Percentiles rank a stretch among this genome's conserved stretches.
phyloP scores from a whole-genome alignment of 2,329 filamentous ascomycete genomes.

The Fusarium drepaniforme region DNA sequence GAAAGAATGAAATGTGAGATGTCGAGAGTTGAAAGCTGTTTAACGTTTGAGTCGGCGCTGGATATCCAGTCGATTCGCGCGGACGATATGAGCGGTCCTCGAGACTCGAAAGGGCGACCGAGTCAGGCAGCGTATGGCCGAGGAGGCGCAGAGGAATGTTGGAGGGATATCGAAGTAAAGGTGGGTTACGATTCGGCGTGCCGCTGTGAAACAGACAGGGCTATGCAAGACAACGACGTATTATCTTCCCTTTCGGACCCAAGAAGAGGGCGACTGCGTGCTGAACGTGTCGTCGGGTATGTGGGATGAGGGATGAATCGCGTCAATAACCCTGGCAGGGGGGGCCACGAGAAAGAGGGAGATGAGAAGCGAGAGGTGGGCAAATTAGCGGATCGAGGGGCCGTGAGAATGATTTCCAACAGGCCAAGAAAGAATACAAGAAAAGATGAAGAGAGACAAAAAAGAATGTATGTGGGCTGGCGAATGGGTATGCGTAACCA shows the following conservation, averaged over 20 bases:
- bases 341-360: constrained; percentile 19
- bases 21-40: constrained; percentile 1
- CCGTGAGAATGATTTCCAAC: not conserved
- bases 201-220: constrained; percentile 15
- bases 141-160: constrained; percentile 29
- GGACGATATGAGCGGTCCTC: not conserved
- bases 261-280: constrained; percentile 3
- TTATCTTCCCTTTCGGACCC: not conserved
- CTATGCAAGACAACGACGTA: constrained; percentile 15
- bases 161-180: constrained; percentile 16
- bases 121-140: constrained; percentile 17
- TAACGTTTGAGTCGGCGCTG: not conserved
- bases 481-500: constrained; percentile 38
- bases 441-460: constrained; percentile 21
- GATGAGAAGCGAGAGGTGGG: constrained; percentile 27
- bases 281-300: constrained; percentile 16
- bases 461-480: constrained; percentile 33
- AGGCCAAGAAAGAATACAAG: constrained; percentile 13
- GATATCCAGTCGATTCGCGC: not conserved
- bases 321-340: constrained; percentile 32
- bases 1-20: constrained; percentile 9
- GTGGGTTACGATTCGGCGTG: constrained; percentile 12
- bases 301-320: constrained; percentile 26
- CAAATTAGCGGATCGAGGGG: constrained; percentile 29
- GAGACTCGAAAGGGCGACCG: constrained; percentile 17